Percentiles rank a stretch among this genome's conserved stretches.
These are phyloP conservation scores for Cantharellus cinnabarinus DNA, from an alignment of 768 basidiomycete genomes.

Conservation along the genomic window DNA sequence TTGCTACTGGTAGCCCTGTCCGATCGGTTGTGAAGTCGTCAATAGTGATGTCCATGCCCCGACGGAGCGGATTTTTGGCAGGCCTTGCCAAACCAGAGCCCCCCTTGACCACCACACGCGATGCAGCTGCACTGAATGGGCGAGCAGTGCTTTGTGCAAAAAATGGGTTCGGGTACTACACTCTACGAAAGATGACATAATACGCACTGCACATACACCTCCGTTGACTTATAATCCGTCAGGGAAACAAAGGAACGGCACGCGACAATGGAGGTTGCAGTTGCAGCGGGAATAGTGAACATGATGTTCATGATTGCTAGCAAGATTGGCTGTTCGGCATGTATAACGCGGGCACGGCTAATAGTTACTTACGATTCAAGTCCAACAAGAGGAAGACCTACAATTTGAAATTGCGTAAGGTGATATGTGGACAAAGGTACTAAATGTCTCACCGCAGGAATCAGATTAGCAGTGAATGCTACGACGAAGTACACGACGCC, in stretches of 20 bases:
- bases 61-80: neutral
- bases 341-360: neutral
- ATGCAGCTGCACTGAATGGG: no score
- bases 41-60: no score
- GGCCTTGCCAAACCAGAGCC: no score
- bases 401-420: neutral
- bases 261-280: constrained; percentile 7
- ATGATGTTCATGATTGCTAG: constrained; percentile 8
- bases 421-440: constrained; percentile 19
- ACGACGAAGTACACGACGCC: constrained; percentile 53
- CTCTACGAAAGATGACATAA: neutral
- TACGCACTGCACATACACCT: neutral
- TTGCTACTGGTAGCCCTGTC: no score
- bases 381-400: constrained; percentile 23
- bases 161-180: neutral
- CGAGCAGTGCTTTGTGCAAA: no score
- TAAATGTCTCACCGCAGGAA: constrained; percentile 30
- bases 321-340: neutral
- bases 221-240: neutral
- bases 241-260: constrained; percentile 10
- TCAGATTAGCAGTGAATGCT: constrained; percentile 40
- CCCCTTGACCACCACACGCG: no score
- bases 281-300: constrained; percentile 8
- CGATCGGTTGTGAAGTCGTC: no score
- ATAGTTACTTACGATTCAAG: constrained; percentile 23